A percentile compares a stretch with the other conserved stretches of the same genome.
phyloP scores from a whole-genome alignment of 441 rosid genomes.

The Arabidopsis lyrata region DNA sequence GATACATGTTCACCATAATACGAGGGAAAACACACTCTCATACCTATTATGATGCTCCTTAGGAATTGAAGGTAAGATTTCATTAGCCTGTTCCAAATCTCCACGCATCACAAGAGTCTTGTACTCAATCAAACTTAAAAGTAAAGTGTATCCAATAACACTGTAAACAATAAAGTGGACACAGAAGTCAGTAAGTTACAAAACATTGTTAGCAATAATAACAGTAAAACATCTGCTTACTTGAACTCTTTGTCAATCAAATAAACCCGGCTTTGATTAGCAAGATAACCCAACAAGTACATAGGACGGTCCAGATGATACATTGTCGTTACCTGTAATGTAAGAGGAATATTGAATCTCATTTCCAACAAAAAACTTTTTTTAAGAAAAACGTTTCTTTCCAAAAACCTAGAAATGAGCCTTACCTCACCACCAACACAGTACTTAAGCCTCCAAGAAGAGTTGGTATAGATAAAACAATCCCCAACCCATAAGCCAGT shows the following conservation, averaged over 20 bases:
- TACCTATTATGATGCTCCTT: slow-evolving; percentile 97
- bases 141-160: slow-evolving; percentile 94
- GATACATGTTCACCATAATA: slow-evolving; percentile 25
- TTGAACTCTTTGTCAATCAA: slow-evolving; percentile 98
- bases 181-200: slow-evolving; percentile 33
- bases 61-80: slow-evolving; percentile 91
- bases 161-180: slow-evolving; percentile 48
- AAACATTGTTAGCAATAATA: slow-evolving; percentile 27
- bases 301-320: slow-evolving; percentile 98
- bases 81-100: slow-evolving; percentile 89
- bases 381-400: background rate
- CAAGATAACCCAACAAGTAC: slow-evolving; percentile 98
- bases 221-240: slow-evolving; percentile 56
- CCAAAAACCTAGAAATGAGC: slow-evolving; percentile 30
- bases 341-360: slow-evolving; percentile 16
- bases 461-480: slow-evolving; percentile 95
- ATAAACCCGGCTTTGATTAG: slow-evolving; percentile 96
- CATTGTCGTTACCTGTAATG: slow-evolving; percentile 90
- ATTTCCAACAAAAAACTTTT: slow-evolving; percentile 13
- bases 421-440: slow-evolving; percentile 99
- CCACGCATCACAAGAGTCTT: slow-evolving; percentile 99
- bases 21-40: slow-evolving; percentile 15
- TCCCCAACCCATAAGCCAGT: slow-evolving; percentile 99
- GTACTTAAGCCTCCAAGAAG: slow-evolving; percentile 98
- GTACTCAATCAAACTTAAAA: slow-evolving; percentile 97